Base-by-base conservation (phyloP, 805 yeast genomes). In the Saturnispora silvae region DNA sequence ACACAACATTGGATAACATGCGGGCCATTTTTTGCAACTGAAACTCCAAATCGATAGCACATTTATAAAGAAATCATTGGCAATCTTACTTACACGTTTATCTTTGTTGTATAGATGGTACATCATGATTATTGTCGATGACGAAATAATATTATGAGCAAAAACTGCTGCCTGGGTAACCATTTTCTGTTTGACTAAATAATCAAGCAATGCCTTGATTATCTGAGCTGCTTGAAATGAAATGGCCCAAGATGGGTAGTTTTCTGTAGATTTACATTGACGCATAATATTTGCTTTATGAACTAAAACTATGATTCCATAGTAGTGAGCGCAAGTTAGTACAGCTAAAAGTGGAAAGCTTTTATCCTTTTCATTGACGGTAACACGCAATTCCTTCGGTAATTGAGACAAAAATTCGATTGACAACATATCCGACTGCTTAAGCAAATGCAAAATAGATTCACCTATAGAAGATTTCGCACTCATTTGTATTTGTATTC, bases 171-270 rank as follows among this genome's bases (percentile, higher is more conserved):
- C 45, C 28, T 46, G 44, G 4, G 34, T 23, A n/a, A 52, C 49
- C 74, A 76, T 23, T 72, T 76, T 47, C 65, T 67, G 79, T 30
- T 67, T 69, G 22, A 66, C 54, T 42, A 81, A 47, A 38, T 70
- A 72, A 36, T 76, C 77, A 25, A 72, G 61, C 37, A 81, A 77
- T 34, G 72, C 64, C 10, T 79, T 70, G 41, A 81, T 75, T 76
- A 79, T 77, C 48, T 81, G 73, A 1, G 86, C 82, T 1, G 89
- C 84, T 55, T 79, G 85, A 61, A 81, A 82, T 2, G 86, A 79
- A 35, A 81, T 80, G 4, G 85, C 82, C 81, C 84, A 76, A 3
- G 82, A 73, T 3, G 85, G 84, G 32, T 52, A 52, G 14, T 35
- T 33, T 28, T 51, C 50, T 0, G 48, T 45, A 25, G 49, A 22